A percentile compares a stretch with the other conserved stretches of the same genome.
Conservation (phyloP, 1,284 basidiomycete genomes). For the Rhodotorula sp. region DNA sequence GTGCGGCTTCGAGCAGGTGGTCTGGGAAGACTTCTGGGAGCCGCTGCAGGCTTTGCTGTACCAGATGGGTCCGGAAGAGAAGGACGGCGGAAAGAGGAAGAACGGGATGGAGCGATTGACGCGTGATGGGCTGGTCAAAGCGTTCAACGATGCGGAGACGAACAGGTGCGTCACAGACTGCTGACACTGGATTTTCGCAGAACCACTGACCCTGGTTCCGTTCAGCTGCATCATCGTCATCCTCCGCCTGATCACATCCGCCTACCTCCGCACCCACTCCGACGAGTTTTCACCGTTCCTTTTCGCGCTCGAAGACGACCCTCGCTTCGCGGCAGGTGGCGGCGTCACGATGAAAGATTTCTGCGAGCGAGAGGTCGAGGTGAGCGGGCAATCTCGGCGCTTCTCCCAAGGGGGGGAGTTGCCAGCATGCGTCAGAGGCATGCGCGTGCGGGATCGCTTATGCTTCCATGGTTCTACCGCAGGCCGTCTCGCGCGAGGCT, state of each 20-base stretch:
- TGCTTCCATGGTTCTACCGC: not conserved
- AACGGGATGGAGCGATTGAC: constrained; percentile 48
- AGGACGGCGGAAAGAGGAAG: constrained; percentile 11
- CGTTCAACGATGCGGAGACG: constrained; percentile 58
- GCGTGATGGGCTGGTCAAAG: constrained; percentile 52
- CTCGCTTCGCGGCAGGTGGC: constrained; percentile 24
- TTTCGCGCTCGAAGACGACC: constrained; percentile 57
- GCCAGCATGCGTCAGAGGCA: too few species aligned
- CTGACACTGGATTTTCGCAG: too few species aligned
- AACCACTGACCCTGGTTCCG: not conserved
- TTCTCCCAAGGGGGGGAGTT: too few species aligned
- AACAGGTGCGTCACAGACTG: constrained; percentile 19
- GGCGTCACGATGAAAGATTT: constrained; percentile 62
- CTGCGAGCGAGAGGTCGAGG: constrained; percentile 73
- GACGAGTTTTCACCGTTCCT: constrained; percentile 69
- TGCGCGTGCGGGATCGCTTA: not conserved
- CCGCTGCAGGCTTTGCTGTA: constrained; percentile 39
- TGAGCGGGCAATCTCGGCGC: constrained; percentile 61
- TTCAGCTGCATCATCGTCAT: constrained; percentile 59
- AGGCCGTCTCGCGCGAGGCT: constrained; percentile 42
- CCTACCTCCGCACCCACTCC: constrained; percentile 68
- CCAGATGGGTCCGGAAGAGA: constrained; percentile 13
- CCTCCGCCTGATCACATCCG: constrained; percentile 74
- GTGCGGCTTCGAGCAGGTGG: constrained; percentile 65
- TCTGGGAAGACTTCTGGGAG: constrained; percentile 60